Percentiles rank a stretch among this genome's conserved stretches.
Evolutionary conservation across 2,329 filamentous ascomycete genomes (phyloP).

Genomic region (Colletotrichum abscissum): DNA sequence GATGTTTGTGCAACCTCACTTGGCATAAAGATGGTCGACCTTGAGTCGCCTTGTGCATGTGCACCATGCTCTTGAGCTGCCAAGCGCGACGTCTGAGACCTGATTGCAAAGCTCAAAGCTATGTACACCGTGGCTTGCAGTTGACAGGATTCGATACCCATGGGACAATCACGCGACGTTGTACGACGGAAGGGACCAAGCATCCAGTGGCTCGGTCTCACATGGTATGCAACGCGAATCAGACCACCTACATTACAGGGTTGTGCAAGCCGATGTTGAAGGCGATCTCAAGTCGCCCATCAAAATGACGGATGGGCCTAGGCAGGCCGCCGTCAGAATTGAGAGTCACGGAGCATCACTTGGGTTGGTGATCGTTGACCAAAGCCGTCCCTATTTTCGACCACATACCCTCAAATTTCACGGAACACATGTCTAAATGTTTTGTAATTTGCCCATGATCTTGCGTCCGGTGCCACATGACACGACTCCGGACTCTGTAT

Average conservation of each 20-base stretch:
- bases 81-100: neutral
- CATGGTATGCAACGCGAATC: neutral
- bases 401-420: neutral
- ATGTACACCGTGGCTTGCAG: slow-evolving; percentile 16
- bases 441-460: neutral
- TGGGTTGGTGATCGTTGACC: neutral
- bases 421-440: neutral
- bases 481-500: slow-evolving; percentile 23
- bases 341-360: neutral
- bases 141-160: slow-evolving; percentile 9
- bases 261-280: neutral
- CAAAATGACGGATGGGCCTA: neutral
- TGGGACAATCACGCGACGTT: slow-evolving; percentile 25
- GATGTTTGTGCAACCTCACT: slow-evolving; percentile 10
- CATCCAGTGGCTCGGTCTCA: neutral
- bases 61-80: neutral
- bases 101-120: neutral
- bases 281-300: neutral
- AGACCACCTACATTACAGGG: neutral
- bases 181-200: slow-evolving; percentile 13
- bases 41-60: slow-evolving; percentile 17
- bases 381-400: neutral
- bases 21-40: neutral
- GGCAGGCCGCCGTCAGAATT: neutral
- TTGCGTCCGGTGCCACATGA: neutral